A percentile compares a stretch with the other conserved stretches of the same genome.
Evolutionary conservation across 345 rosid genomes (phyloP).

Genomic region (Moricandia moricandioides): DNA sequence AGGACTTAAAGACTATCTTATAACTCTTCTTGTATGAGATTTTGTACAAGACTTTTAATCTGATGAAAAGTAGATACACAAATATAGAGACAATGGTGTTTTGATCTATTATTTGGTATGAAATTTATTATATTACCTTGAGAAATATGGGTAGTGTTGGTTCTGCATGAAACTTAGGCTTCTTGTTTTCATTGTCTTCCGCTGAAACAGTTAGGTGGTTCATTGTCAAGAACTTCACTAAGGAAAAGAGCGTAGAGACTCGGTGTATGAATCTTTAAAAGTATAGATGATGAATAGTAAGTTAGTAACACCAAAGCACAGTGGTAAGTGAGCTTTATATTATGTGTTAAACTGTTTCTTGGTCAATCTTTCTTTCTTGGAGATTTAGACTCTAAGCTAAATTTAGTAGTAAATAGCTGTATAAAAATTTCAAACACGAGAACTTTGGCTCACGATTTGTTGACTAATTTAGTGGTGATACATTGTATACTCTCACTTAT

Average conservation of each 20-base stretch:
- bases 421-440: not conserved
- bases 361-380: constrained; percentile 8
- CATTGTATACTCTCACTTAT: constrained; percentile 17
- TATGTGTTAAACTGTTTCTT: constrained; percentile 12
- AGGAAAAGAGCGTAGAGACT: constrained; percentile 3
- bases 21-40: no score
- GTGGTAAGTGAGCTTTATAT: constrained; percentile 10
- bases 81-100: no score
- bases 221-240: not conserved
- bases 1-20: no score
- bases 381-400: constrained; percentile 18
- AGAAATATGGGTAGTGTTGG: constrained; percentile 88
- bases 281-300: not conserved
- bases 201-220: constrained; percentile 54
- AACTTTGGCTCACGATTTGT: constrained; percentile 10
- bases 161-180: constrained; percentile 68
- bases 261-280: not conserved
- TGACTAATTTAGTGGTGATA: constrained; percentile 22
- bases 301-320: constrained; percentile 5
- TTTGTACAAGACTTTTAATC: no score
- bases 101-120: no score
- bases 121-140: constrained; percentile 62
- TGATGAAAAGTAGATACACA: no score
- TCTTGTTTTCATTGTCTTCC: constrained; percentile 69
- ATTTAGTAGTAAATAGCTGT: not conserved